phyloP scores from a whole-genome alignment of 768 basidiomycete species.

The Fomitopsis serialis region DNA sequence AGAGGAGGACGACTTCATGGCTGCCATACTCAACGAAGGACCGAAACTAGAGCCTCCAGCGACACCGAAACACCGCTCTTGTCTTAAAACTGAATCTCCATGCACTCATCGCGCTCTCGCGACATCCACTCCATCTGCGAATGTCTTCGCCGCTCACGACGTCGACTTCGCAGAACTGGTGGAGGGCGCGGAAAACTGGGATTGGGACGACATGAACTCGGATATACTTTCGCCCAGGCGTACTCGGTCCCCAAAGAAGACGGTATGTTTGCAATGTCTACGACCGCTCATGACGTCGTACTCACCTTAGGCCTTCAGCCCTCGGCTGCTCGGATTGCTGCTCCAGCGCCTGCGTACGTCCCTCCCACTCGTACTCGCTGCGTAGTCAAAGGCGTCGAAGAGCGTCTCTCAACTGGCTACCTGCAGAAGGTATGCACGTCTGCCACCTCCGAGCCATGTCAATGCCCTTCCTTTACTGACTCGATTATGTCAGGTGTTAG shows the following conservation, averaged over 20 bases:
- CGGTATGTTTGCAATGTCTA: neutral
- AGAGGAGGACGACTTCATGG: conserved; percentile 60
- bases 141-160: conserved; percentile 12
- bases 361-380: conserved; percentile 3
- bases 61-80: conserved; percentile 14
- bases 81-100: conserved; percentile 20
- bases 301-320: neutral
- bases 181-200: conserved; percentile 68
- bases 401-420: neutral
- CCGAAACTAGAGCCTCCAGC: neutral
- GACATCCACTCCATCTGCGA: neutral
- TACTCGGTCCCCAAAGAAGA: conserved; percentile 14
- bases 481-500: conserved; percentile 37
- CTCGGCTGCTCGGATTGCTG: neutral
- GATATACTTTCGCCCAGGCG: conserved; percentile 50
- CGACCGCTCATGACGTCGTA: too few relatives aligned
- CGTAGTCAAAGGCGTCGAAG: conserved; percentile 1
- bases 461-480: neutral
- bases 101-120: neutral
- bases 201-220: conserved; percentile 54
- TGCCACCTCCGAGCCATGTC: neutral
- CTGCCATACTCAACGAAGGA: conserved; percentile 47
- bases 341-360: neutral
- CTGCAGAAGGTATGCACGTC: conserved; percentile 2
- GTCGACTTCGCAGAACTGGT: conserved; percentile 45